Base-by-base conservation (phyloP, 2,329 filamentous ascomycete species). In the Colletotrichum brevisporum region DNA sequence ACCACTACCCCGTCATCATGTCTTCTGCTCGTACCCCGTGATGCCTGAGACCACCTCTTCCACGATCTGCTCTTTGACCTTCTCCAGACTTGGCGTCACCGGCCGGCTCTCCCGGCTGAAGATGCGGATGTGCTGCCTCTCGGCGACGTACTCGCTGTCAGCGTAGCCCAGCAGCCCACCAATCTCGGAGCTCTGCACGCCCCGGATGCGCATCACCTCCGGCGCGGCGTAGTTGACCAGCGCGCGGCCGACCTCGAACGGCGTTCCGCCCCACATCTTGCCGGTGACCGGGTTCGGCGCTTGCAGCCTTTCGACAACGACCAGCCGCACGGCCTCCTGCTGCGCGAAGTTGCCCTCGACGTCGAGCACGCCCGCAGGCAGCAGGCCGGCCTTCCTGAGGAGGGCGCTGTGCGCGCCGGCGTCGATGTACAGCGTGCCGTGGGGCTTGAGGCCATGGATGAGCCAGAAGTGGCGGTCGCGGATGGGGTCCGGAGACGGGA, bases 381-480 rank as follows among this genome's bases (percentile, higher is more conserved):
- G 88, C 2, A 99, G 88, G 4, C 94, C 94, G 0, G 95, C 94
- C 82, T 97, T 97, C 76, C 91, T 90, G 16, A 90, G 83, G 3
- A 98, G 86, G 1, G 95, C 96, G 41, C 87, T 85, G 81, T 94
- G 91, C 4, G 95, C 95, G 50, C 96, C 96, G n/a, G 89, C 84
- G 83, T 99, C 96, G 74, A 99, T 97, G 82, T 94, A 98, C 27
- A 99, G 78, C 2, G 92, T 97, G 15, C 96, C 96, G 76, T 97
- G 95, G 0, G 96, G 94, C 26, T 91, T 91, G 12, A 98, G 89
- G 10, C 95, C 96, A 80, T 99, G 94, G 0, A 98, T 87, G 56
- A 99, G 91, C 96, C 96, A 99, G 86, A 99, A 98, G 78, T 96
- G 94, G 71, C 95, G 92, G 78, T 98, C 96, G 65, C 94, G 91